Conservation (phyloP, 192 early-diverging fungal genomes). For the Funneliformis geosporum region DNA sequence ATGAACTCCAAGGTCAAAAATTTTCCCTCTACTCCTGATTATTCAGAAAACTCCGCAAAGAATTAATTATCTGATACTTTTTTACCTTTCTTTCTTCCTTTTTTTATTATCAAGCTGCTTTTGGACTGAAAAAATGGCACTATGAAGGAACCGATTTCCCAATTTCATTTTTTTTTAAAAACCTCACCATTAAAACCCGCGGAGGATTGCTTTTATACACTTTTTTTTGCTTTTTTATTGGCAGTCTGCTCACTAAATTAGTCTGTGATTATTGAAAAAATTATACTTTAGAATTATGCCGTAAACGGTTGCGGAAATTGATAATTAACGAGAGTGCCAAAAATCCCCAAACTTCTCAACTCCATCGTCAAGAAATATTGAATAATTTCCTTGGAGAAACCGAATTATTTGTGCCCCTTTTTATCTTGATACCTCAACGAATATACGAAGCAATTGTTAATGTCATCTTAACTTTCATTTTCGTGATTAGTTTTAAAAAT, state of each 20-base stretch:
- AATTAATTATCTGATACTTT: constrained; percentile 11
- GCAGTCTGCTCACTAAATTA: background rate
- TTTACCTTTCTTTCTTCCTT: constrained; percentile 1
- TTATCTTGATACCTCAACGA: background rate
- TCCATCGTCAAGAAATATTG: background rate
- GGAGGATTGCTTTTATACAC: background rate
- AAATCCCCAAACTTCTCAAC: background rate
- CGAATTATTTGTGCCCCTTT: constrained; percentile 11
- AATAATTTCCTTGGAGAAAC: background rate
- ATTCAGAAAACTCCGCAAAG: background rate
- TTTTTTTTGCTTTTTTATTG: constrained; percentile 12
- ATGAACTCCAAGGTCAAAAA: background rate
- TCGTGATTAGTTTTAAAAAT: too few relatives aligned
- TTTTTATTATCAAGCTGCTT: constrained; percentile 5
- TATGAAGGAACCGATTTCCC: background rate
- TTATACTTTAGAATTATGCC: constrained; percentile 4
- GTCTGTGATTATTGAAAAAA: background rate
- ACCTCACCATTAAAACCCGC: background rate
- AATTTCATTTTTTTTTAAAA: background rate
- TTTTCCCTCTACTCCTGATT: background rate
- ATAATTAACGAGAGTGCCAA: background rate
- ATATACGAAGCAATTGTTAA: background rate
- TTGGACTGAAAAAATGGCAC: background rate
- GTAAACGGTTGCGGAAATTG: background rate
- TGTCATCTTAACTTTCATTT: background rate